Evolutionary conservation across 805 yeast species (phyloP).

Genomic region (Candida boleticola): DNA sequence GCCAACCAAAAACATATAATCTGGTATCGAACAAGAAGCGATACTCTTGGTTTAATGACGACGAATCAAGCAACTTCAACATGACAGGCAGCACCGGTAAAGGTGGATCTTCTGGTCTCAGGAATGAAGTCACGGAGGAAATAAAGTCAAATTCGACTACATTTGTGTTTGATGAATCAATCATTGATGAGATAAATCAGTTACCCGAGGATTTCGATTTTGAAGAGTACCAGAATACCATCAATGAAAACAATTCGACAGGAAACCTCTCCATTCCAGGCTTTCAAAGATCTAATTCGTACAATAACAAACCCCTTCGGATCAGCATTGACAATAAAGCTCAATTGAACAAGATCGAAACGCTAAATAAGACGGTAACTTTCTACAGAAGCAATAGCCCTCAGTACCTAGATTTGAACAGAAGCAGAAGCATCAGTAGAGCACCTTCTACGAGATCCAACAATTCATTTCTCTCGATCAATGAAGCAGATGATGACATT

Average conservation of each 20-base stretch:
- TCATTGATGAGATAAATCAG: slow-evolving; percentile 35
- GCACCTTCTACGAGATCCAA: slow-evolving; percentile 29
- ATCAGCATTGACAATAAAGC: slow-evolving; percentile 19
- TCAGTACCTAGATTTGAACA: slow-evolving; percentile 9
- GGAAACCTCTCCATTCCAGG: slow-evolving; percentile 1
- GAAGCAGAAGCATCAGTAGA: slow-evolving; percentile 23
- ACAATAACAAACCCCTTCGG: slow-evolving; percentile 35
- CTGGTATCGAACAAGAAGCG: slow-evolving; percentile 9
- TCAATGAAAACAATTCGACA: slow-evolving; percentile 1
- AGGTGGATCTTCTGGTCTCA: neutral
- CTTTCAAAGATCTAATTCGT: slow-evolving; percentile 37
- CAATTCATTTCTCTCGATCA: slow-evolving; percentile 24
- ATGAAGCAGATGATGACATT: slow-evolving; percentile 27
- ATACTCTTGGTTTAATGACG: slow-evolving; percentile 32
- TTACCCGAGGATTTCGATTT: slow-evolving; percentile 40
- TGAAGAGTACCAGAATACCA: slow-evolving; percentile 18
- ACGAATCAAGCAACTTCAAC: slow-evolving; percentile 19
- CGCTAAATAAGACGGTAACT: slow-evolving; percentile 40
- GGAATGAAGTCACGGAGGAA: slow-evolving; percentile 2
- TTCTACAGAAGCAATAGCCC: slow-evolving; percentile 30
- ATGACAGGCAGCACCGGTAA: neutral
- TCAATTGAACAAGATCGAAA: slow-evolving; percentile 34
- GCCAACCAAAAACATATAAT: neutral
- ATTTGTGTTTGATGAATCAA: slow-evolving; percentile 22
- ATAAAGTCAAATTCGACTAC: neutral